Base-by-base conservation (phyloP, 495 filamentous ascomycete species). In the Penicillium canariense region DNA sequence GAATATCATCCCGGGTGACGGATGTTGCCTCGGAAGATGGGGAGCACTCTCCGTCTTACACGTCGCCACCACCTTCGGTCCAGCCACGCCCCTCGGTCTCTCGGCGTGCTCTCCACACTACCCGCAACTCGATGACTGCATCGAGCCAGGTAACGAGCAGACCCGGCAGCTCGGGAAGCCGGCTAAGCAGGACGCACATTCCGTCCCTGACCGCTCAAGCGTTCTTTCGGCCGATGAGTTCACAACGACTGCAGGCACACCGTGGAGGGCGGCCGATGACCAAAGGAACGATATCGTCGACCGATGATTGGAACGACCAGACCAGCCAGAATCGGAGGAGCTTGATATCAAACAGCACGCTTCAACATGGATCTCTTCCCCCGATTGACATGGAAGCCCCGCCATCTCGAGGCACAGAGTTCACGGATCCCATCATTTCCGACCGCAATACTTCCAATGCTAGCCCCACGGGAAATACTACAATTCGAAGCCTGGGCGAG, bases 221-320 rank as follows among this genome's bases (percentile, higher is more conserved):
- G 17, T 97, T 98, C 70, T 96, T 96, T 61, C 86, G 87, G 8
- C 94, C 94, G 15, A 96, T 98, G 94, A 97, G 91, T 72, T 95
- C 91, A 20, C 92, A 97, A 69, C 84, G 89, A 65, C 77, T 97
- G 44, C 94, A 98, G 70, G 92, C 91, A 47, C 95, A 97, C 67
- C 78, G 94, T 64, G 85, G 84, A 42, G 77, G 80, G 23, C 74
- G 81, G 11, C 81, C 81, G 14, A 56, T 66, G 56, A 78, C 66
- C 50, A 74, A 71, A 56, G 77, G 65, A 39, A 70, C 67, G 32
- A 67, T 68, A 8, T 64, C 72, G 8, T 67, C 72, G 9, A 74
- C 69, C 30, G 73, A 77, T 18, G 75, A 74, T 32, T 74, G 70
- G 58, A 62, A 58, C 3, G 79, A 78, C 53, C 71, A 78, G 22